A percentile compares a stretch with the other conserved stretches of the same genome.
Conservation (phyloP, 2,329 filamentous ascomycete genomes). For the Aspergillus uvarum region DNA sequence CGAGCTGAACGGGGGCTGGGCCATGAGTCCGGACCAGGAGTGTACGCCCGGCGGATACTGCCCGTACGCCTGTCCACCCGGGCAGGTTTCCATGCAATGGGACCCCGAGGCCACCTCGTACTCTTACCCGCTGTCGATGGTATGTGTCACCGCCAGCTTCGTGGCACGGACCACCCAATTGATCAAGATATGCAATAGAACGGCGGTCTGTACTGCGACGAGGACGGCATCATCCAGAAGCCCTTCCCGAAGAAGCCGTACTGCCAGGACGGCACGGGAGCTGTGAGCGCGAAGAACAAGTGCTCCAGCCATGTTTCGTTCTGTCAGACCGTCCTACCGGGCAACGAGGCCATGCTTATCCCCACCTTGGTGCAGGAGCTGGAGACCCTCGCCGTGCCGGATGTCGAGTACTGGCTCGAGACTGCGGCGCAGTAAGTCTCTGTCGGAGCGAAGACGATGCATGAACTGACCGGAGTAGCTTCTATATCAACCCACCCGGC, state of each 20-base stretch:
- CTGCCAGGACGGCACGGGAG: conserved; percentile 67
- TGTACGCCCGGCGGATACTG: conserved; percentile 70
- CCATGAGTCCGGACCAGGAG: conserved; percentile 71
- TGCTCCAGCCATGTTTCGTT: conserved; percentile 62
- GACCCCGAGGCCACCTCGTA: conserved; percentile 67
- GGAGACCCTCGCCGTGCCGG: conserved; percentile 69
- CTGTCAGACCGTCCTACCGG: conserved; percentile 77
- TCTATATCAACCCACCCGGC: conserved; percentile 76
- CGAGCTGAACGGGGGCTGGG: conserved; percentile 70
- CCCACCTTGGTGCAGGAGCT: conserved; percentile 64
- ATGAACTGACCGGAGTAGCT: conserved; percentile 48
- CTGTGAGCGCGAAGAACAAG: conserved; percentile 67
- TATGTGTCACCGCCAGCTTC: conserved; percentile 42
- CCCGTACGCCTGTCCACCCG: conserved; percentile 73
- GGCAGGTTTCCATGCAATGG: conserved; percentile 78
- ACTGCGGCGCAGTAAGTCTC: conserved; percentile 71
- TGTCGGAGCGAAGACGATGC: neutral
- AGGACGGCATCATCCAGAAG: conserved; percentile 64
- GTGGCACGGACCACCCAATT: neutral
- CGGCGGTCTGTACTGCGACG: conserved; percentile 71
- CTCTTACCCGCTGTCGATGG: conserved; percentile 69
- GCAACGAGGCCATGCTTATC: conserved; percentile 80
- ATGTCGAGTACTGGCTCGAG: conserved; percentile 65
- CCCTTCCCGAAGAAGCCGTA: conserved; percentile 67
- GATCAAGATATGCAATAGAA: conserved; percentile 51